These are phyloP conservation scores for Tillandsia leiboldiana DNA, from an alignment of 176 grass and related monocot species.

Conservation along the genomic window DNA sequence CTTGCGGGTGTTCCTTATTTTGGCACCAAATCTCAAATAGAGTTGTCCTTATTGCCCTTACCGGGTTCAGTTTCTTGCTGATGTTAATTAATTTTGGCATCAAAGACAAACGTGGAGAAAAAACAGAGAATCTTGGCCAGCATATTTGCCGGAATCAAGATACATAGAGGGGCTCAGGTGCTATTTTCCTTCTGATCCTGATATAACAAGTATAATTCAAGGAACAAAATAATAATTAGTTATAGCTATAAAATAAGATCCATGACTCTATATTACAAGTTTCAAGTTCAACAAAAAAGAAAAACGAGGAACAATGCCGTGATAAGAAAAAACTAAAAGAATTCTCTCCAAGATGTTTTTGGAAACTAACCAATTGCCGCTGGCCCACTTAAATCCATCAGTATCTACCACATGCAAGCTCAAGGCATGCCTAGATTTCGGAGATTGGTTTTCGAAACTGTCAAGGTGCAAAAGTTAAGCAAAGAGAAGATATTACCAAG, in stretches of 20 bases:
- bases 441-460: constrained; percentile 83
- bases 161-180: constrained; percentile 50
- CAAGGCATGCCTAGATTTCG: constrained; percentile 74
- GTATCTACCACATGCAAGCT: constrained; percentile 84
- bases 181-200: constrained; percentile 64
- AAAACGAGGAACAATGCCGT: neutral
- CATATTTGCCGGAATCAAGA: constrained; percentile 20
- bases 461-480: neutral
- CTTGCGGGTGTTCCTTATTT: no score
- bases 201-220: constrained; percentile 14
- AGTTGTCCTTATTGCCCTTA: no score
- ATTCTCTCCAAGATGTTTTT: neutral
- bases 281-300: neutral
- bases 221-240: neutral
- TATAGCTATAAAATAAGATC: neutral
- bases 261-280: neutral
- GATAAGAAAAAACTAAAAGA: constrained; percentile 1
- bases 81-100: no score
- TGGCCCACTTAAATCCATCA: constrained; percentile 69
- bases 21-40: no score
- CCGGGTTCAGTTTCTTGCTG: no score
- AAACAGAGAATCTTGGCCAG: neutral
- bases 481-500: constrained; percentile 7
- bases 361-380: constrained; percentile 79
- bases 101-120: no score